phyloP scores from a whole-genome alignment of 1,284 basidiomycete genomes.

The Rhizopogon hawkerae region DNA sequence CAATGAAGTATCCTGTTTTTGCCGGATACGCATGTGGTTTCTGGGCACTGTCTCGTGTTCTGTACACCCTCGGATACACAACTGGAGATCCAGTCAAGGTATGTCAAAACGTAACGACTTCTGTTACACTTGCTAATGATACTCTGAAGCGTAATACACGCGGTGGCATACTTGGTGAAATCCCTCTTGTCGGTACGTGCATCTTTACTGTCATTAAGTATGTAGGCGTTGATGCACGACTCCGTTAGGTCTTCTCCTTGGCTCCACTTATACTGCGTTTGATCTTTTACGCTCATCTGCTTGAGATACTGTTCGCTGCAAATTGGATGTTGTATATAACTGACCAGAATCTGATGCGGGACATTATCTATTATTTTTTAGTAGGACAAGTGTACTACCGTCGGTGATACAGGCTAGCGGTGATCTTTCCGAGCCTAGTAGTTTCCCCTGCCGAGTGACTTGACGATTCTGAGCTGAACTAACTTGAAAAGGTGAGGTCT shows the following conservation, averaged over 20 bases:
- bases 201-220: background rate
- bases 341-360: background rate
- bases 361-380: background rate
- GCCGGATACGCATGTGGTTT: slow-evolving; percentile 23
- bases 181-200: slow-evolving; percentile 13
- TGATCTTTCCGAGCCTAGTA: too few relatives aligned
- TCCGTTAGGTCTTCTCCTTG: slow-evolving; percentile 5
- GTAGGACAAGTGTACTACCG: background rate
- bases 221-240: slow-evolving; percentile 2
- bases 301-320: background rate
- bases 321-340: background rate
- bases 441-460: too few relatives aligned
- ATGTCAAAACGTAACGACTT: slow-evolving; percentile 10
- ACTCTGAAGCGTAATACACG: slow-evolving; percentile 11
- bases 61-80: slow-evolving; percentile 28
- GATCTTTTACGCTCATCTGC: background rate
- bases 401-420: too few relatives aligned
- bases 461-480: too few relatives aligned
- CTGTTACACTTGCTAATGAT: background rate
- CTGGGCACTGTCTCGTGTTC: slow-evolving; percentile 29
- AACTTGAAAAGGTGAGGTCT: too few relatives aligned
- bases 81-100: slow-evolving; percentile 24
- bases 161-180: slow-evolving; percentile 14
- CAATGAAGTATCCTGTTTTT: slow-evolving; percentile 25
- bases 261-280: slow-evolving; percentile 5